These are phyloP conservation scores for Calonectria ilicicola DNA, from an alignment of 2,329 filamentous ascomycete genomes.

Conservation along the genomic window DNA sequence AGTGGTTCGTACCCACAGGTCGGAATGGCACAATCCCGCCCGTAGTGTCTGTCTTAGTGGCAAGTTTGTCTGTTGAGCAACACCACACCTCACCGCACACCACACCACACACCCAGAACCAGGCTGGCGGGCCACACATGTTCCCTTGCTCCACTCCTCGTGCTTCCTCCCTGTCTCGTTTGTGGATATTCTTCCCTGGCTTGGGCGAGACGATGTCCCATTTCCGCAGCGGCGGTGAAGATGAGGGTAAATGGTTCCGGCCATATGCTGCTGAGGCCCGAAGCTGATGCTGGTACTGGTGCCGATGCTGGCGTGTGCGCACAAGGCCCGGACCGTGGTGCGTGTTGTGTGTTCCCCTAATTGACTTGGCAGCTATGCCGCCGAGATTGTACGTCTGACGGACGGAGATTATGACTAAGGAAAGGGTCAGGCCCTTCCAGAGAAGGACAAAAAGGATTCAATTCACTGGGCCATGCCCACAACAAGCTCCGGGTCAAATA, in stretches of 20 bases:
- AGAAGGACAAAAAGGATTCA: background rate
- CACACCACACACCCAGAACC: constrained; percentile 14
- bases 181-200: background rate
- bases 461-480: background rate
- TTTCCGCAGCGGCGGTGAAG: constrained; percentile 11
- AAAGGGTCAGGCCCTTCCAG: background rate
- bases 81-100: background rate
- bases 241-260: background rate
- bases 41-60: background rate
- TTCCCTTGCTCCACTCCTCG: background rate
- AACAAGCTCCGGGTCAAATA: background rate
- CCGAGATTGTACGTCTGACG: background rate
- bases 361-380: background rate
- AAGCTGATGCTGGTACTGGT: background rate
- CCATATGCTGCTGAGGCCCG: background rate
- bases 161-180: background rate
- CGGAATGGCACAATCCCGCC: constrained; percentile 17
- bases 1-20: background rate
- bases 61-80: constrained; percentile 1
- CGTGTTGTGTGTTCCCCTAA: background rate
- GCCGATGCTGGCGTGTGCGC: background rate
- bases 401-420: background rate
- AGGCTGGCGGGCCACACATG: constrained; percentile 17
- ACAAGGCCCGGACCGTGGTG: background rate
- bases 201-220: background rate